Conservation (phyloP, 73 alveolate species). For the Effrenium voratum region DNA sequence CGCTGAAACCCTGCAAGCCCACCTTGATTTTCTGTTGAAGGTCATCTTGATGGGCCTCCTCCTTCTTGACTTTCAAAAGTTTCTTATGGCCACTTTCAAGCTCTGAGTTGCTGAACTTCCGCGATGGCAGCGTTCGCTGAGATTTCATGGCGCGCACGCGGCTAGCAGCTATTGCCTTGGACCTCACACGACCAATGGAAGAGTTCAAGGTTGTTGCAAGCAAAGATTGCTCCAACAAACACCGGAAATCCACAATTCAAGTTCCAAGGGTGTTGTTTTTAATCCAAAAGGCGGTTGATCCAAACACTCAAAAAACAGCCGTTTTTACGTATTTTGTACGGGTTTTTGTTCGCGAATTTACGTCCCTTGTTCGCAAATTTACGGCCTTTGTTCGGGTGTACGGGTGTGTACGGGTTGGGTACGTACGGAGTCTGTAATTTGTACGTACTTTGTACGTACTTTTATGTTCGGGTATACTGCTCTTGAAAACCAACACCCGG, state of each 20-base stretch:
- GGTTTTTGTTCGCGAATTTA: constrained; percentile 16
- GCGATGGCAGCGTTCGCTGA: not conserved
- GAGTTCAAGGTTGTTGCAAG: not conserved
- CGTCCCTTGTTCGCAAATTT: constrained; percentile 14
- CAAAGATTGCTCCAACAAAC: not conserved
- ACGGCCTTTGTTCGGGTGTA: constrained; percentile 59
- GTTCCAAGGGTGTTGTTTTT: not conserved
- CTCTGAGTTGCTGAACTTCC: not conserved
- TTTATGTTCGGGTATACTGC: not conserved
- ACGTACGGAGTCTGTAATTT: constrained; percentile 33
- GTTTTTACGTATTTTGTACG: not conserved
- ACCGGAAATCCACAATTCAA: not conserved
- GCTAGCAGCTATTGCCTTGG: not conserved
- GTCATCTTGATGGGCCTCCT: not conserved
- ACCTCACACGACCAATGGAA: not conserved
- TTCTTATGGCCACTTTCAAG: not conserved
- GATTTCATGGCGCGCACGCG: not conserved
- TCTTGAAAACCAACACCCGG: no score
- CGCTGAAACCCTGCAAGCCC: not conserved
- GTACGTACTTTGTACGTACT: not conserved
- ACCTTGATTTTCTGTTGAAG: not conserved
- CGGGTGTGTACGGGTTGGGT: constrained; percentile 52
- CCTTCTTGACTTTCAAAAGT: not conserved
- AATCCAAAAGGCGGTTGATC: not conserved
- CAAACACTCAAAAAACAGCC: no score